A percentile compares a stretch with the other conserved stretches of the same genome.
Evolutionary conservation across 805 yeast genomes (phyloP).

Genomic region (Hermanozyma aechmeae): DNA sequence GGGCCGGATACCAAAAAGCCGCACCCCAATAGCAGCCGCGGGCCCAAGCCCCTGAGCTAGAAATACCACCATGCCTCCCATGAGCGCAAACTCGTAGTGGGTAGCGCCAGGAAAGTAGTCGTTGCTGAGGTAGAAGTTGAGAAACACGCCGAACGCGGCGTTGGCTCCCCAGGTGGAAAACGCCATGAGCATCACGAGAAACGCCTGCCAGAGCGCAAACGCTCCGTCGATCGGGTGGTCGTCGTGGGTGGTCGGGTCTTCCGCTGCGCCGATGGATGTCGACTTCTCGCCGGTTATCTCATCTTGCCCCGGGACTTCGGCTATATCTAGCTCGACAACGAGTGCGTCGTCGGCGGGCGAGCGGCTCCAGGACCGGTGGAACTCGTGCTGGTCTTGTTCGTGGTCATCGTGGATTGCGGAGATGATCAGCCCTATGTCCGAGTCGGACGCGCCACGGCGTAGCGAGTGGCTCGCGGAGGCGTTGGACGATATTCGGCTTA

Average conservation of each 20-base stretch:
- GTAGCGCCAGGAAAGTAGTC: slow-evolving; percentile 8
- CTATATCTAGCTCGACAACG: no score
- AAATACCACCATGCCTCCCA: slow-evolving; percentile 63
- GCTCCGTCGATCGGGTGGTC: slow-evolving; percentile 11
- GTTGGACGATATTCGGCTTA: slow-evolving; percentile 2
- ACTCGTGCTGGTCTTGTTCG: slow-evolving; percentile 1
- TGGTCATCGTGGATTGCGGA: slow-evolving; percentile 10
- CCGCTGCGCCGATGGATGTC: background rate
- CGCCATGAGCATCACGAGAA: slow-evolving; percentile 29
- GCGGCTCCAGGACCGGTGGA: no score
- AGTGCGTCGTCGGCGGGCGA: no score
- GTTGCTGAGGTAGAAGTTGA: slow-evolving; percentile 37
- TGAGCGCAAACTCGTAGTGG: slow-evolving; percentile 12
- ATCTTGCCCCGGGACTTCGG: slow-evolving; percentile 7
- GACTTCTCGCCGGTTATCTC: slow-evolving; percentile 5
- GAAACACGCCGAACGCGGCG: slow-evolving; percentile 50
- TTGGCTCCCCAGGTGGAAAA: slow-evolving; percentile 52
- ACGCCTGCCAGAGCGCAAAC: slow-evolving; percentile 13
- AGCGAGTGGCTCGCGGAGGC: no score
- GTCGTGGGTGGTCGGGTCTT: background rate
- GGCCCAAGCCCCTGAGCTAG: no score
- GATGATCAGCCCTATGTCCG: slow-evolving; percentile 8
- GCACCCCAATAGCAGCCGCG: no score
- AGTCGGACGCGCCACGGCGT: no score
- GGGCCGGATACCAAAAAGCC: slow-evolving; percentile 43